These are phyloP conservation scores for Cystobasidiaceae sp. DNA, from an alignment of 1,284 basidiomycete genomes.

Conservation along the genomic window DNA sequence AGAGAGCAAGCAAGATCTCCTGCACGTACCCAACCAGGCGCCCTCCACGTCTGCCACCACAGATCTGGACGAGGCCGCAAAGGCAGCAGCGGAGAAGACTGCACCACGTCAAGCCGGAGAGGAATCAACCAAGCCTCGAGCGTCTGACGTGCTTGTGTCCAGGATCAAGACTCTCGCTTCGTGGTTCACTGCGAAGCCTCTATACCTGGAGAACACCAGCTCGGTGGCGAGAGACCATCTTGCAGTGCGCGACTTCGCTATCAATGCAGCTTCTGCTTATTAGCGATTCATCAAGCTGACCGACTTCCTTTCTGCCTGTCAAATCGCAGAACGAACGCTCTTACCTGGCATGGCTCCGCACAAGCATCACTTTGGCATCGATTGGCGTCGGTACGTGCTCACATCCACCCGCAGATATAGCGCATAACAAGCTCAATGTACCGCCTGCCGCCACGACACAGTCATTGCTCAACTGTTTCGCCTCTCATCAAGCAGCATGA, in stretches of 20 bases:
- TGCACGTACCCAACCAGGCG: too few species aligned
- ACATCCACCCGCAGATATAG: background rate
- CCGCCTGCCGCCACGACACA: background rate
- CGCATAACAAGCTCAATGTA: background rate
- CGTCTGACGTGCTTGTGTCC: background rate
- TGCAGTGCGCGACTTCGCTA: constrained; percentile 6
- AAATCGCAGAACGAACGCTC: constrained; percentile 5
- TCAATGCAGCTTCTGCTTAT: background rate
- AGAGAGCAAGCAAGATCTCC: too few species aligned
- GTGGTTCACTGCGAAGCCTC: background rate
- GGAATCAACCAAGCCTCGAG: too few species aligned
- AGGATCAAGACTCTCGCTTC: background rate
- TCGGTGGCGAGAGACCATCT: constrained; percentile 26
- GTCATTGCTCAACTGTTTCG: constrained; percentile 33
- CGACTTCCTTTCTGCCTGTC: too few species aligned
- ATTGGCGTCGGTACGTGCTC: constrained; percentile 37
- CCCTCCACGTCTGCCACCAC: too few species aligned
- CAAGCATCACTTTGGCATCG: constrained; percentile 40
- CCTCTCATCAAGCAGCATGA: constrained; percentile 11
- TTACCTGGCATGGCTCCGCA: constrained; percentile 24
- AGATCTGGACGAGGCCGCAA: too few species aligned
- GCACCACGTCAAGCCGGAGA: too few species aligned
- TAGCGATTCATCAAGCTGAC: too few species aligned
- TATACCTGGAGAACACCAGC: constrained; percentile 2
- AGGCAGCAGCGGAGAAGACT: too few species aligned